A percentile compares a stretch with the other conserved stretches of the same genome.
These are phyloP conservation scores for Saturnispora dispora DNA, from an alignment of 805 yeast genomes.

Conservation along the genomic window DNA sequence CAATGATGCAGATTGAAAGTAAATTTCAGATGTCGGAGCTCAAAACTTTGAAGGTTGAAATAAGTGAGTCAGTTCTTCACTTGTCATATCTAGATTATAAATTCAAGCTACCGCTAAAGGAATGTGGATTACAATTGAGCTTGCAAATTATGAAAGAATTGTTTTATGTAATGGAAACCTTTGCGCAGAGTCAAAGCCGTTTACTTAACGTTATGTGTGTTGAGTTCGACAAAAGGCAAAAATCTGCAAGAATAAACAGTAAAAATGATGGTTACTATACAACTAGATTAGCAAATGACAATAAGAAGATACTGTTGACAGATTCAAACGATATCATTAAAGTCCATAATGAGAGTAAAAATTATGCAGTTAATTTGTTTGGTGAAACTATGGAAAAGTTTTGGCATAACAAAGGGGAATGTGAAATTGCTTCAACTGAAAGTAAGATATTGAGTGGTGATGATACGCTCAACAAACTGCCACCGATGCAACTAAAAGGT, in stretches of 20 bases:
- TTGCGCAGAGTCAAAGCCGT: not conserved
- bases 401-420: not conserved
- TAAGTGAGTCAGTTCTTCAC: not conserved
- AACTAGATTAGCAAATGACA: not conserved
- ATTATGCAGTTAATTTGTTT: not conserved
- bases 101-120: not conserved
- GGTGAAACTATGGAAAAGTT: not conserved
- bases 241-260: not conserved
- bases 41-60: not conserved
- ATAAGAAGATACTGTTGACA: not conserved
- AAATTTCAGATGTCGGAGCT: not conserved
- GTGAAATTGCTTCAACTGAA: not conserved
- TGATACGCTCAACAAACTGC: not conserved
- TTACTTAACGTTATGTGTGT: not conserved
- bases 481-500: not conserved
- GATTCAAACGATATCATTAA: not conserved
- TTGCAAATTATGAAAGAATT: not conserved
- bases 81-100: not conserved
- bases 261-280: not conserved
- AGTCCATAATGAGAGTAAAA: not conserved
- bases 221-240: not conserved
- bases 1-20: not conserved
- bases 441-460: not conserved
- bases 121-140: not conserved
- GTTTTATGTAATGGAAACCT: not conserved